Conservation (phyloP, 2,329 filamentous ascomycete species). For the Aureobasidium pullulans region DNA sequence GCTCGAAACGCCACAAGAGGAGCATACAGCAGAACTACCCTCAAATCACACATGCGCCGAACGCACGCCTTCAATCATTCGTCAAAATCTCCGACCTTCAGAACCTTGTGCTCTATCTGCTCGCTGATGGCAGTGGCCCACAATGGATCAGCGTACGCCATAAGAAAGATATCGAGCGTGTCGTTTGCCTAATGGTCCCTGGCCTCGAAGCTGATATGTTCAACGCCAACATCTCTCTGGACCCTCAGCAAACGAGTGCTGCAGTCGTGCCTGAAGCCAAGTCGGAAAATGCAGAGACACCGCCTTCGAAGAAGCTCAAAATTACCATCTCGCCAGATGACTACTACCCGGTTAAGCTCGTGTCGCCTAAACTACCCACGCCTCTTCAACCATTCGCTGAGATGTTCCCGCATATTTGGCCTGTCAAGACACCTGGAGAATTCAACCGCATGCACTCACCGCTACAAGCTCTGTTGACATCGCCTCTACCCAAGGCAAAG, state of each 20-base stretch:
- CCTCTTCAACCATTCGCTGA: constrained; percentile 58
- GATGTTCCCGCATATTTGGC: constrained; percentile 86
- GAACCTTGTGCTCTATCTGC: constrained; percentile 50
- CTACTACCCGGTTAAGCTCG: constrained; percentile 41
- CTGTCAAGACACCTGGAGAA: constrained; percentile 79
- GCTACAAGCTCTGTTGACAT: constrained; percentile 72
- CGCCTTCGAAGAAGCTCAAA: constrained; percentile 21
- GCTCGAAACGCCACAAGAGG: constrained; percentile 26
- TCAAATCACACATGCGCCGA: constrained; percentile 44
- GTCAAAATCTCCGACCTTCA: constrained; percentile 54
- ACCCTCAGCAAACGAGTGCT: not conserved
- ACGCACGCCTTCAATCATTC: constrained; percentile 47
- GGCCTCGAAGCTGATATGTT: constrained; percentile 90
- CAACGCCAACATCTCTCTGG: constrained; percentile 45
- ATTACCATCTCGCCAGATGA: constrained; percentile 37
- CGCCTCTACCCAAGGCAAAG: constrained; percentile 60
- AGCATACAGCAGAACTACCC: constrained; percentile 42
- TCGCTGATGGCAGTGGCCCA: constrained; percentile 55
- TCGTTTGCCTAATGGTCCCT: constrained; percentile 85
- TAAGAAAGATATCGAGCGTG: constrained; percentile 55
- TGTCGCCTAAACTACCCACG: constrained; percentile 33
- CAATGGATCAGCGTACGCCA: constrained; percentile 57
- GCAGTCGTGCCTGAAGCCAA: not conserved
- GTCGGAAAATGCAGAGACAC: not conserved
- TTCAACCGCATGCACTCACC: constrained; percentile 79